Base-by-base conservation (phyloP, 305 asterid genomes). In the Galium porrigens region DNA sequence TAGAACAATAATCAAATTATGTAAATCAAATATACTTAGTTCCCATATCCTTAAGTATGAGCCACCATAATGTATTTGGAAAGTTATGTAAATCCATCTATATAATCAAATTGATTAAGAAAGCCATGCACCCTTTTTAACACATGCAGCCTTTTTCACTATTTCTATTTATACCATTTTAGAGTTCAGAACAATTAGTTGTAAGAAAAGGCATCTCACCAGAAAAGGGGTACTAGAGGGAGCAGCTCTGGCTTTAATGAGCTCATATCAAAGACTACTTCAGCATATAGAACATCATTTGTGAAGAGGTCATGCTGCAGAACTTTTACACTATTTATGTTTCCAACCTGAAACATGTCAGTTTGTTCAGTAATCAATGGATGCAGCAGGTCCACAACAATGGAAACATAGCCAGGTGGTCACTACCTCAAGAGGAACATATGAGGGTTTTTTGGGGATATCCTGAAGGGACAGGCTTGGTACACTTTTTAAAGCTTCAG, bases 231-330 rank as follows among this genome's bases (percentile, higher is more conserved):
- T 49, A 89, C 89, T 78, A 94, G 76, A 29, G 96, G 99, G 77
- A 94, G 94, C 80, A 89, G 88, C 74, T 94, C 96, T 81, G 81
- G 88, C 80, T 84, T 86, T 84, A 94, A 74, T 44, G 88, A 71
- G 73, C 85, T 82, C 99, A 94, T 87, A 69, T 89, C 79, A 84
- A 94, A 94, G 63, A 89, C 97, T 68, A 90, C 81, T 80, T 94
- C 97, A 72, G 99, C 89, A 77, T 94, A 94, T 44, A 94, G 85
- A 75, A 94, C 96, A 73, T 89, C 99, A 81, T 94, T 94, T 29
- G 99, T 89, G 87, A 89, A 89, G 70, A 94, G 96, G 56, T 89
- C 86, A 64, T 94, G 97, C 74, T 77, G 76, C 83, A 94, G 83
- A 59, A 94, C 86, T 70, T 83, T 83, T 55, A 70, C 78, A 46